phyloP scores from a whole-genome alignment of 2,329 filamentous ascomycete species.

The Xenosphaeropsis pyriputrescens region DNA sequence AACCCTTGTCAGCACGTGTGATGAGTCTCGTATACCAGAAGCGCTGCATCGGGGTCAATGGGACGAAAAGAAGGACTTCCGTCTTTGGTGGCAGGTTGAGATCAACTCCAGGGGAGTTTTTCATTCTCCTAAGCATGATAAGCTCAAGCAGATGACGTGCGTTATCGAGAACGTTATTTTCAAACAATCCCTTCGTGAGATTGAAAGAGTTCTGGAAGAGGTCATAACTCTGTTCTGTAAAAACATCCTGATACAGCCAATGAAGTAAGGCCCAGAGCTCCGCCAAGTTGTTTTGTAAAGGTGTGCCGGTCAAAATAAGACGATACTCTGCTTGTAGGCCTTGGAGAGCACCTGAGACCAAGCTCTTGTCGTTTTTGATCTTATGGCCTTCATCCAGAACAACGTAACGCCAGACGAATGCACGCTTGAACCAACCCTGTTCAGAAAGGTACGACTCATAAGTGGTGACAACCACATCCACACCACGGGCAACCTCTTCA shows the following conservation, averaged over 20 bases:
- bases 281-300: conserved; percentile 40
- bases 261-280: conserved; percentile 42
- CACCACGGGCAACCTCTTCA: conserved; percentile 11
- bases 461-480: conserved; percentile 31
- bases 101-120: conserved; percentile 35
- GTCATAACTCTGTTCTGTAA: conserved; percentile 30
- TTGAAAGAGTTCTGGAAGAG: conserved; percentile 41
- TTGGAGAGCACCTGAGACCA: conserved; percentile 17
- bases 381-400: conserved; percentile 38
- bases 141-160: conserved; percentile 35
- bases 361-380: conserved; percentile 27
- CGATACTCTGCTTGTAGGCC: conserved; percentile 19
- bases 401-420: conserved; percentile 35
- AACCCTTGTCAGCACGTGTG: conserved; percentile 33
- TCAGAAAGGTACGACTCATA: conserved; percentile 32
- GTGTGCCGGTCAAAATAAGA: conserved; percentile 27
- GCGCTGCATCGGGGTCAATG: conserved; percentile 39
- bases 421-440: conserved; percentile 30
- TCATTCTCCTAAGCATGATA: conserved; percentile 44
- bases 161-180: conserved; percentile 34
- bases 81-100: conserved; percentile 39
- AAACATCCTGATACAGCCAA: conserved; percentile 44
- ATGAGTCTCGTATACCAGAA: conserved; percentile 42
- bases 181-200: conserved; percentile 35
- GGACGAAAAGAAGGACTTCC: conserved; percentile 40